These are phyloP conservation scores for Trebouxia sp. DNA, from an alignment of 139 green algal species.

Conservation along the genomic window DNA sequence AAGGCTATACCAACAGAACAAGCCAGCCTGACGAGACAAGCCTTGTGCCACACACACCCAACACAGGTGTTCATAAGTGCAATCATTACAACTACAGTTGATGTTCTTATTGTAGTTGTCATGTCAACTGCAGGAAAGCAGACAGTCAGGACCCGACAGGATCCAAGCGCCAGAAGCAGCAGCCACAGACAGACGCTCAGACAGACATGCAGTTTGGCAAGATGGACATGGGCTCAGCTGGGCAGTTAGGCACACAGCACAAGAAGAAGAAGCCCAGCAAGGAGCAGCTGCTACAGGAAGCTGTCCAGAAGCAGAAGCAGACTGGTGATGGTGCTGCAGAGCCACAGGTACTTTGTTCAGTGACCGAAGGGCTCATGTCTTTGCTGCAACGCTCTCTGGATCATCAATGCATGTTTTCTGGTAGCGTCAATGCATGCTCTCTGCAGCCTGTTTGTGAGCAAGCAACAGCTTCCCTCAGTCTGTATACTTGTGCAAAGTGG, in stretches of 20 bases:
- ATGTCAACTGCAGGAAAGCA: constrained; percentile 13
- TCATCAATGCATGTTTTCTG: not conserved
- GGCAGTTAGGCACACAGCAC: not conserved
- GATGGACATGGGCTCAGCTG: not conserved
- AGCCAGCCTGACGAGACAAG: too few relatives aligned
- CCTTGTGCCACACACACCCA: not conserved
- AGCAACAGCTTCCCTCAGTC: too few relatives aligned
- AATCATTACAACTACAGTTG: too few relatives aligned
- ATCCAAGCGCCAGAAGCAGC: not conserved
- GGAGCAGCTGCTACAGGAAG: constrained; percentile 31
- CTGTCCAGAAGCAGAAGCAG: constrained; percentile 26
- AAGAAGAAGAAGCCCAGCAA: constrained; percentile 36
- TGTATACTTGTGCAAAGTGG: too few relatives aligned
- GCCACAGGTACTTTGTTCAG: not conserved
- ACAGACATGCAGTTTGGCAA: constrained; percentile 4
- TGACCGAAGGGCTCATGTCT: too few relatives aligned
- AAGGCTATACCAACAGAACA: too few relatives aligned
- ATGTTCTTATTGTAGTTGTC: too few relatives aligned
- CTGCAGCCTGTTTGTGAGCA: not conserved
- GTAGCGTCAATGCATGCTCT: too few relatives aligned
- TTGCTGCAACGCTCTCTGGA: not conserved
- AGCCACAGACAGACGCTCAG: not conserved
- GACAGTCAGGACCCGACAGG: not conserved
- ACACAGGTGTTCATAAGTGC: too few relatives aligned
- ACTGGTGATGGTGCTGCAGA: not conserved